These are phyloP conservation scores for Ophiostoma sp. DNA, from an alignment of 2,329 filamentous ascomycete genomes.

Conservation along the genomic window DNA sequence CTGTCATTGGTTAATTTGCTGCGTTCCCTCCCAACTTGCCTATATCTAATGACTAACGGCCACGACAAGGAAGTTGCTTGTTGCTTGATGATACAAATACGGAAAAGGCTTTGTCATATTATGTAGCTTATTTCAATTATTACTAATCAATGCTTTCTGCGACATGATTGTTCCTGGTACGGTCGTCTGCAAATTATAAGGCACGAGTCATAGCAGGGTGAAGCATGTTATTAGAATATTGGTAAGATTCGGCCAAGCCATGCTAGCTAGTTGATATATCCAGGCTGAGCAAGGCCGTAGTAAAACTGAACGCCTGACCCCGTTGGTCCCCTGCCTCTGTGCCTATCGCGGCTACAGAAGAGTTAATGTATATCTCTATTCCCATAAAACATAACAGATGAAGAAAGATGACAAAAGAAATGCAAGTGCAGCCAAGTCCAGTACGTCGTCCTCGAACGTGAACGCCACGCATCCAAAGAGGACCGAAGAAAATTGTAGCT, in stretches of 20 bases:
- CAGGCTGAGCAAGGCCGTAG: conserved; percentile 9
- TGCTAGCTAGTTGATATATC: neutral
- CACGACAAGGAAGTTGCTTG: conserved; percentile 11
- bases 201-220: too few species aligned
- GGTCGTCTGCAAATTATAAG: too few species aligned
- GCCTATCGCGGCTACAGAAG: conserved; percentile 16
- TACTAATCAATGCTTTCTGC: neutral
- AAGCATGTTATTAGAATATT: neutral
- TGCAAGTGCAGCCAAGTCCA: neutral
- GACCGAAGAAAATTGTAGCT: neutral
- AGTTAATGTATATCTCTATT: conserved; percentile 24
- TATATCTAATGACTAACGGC: conserved; percentile 17
- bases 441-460: neutral
- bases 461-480: neutral
- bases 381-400: conserved; percentile 12
- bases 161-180: too few species aligned
- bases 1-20: neutral
- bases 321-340: conserved; percentile 16
- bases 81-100: conserved; percentile 5
- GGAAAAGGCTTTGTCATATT: conserved; percentile 9
- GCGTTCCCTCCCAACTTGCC: neutral
- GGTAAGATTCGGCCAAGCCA: neutral
- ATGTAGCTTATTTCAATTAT: neutral
- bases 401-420: conserved; percentile 15
- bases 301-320: conserved; percentile 19